phyloP scores from a whole-genome alignment of 169 alveolate genomes.

The Eimeria brunetti region DNA sequence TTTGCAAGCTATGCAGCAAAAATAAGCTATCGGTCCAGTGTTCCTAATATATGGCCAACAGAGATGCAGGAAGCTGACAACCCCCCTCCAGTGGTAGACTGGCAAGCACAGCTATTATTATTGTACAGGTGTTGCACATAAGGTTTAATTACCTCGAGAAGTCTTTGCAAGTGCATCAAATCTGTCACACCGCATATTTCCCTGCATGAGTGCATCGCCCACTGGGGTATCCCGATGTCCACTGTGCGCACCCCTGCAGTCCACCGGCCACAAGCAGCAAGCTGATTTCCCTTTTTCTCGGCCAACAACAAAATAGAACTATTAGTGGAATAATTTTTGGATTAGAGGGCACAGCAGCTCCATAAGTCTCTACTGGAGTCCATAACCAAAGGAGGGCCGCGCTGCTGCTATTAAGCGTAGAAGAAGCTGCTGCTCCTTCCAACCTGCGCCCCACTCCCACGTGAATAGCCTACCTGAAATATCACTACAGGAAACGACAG shows the following conservation, averaged over 20 bases:
- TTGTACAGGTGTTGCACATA: too few species aligned
- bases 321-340: too few species aligned
- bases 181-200: slow-evolving; percentile 86
- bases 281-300: neutral
- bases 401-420: neutral
- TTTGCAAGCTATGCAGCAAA: neutral
- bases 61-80: neutral
- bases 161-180: slow-evolving; percentile 38
- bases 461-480: neutral
- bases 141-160: slow-evolving; percentile 61
- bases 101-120: neutral
- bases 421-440: neutral
- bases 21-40: neutral
- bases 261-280: slow-evolving; percentile 9
- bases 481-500: neutral
- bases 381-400: neutral
- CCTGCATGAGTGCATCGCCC: slow-evolving; percentile 97
- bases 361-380: neutral
- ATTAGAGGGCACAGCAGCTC: neutral
- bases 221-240: slow-evolving; percentile 96
- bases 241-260: slow-evolving; percentile 89
- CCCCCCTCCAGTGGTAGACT: neutral
- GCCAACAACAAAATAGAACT: too few species aligned
- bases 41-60: neutral
- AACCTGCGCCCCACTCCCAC: neutral